These are phyloP conservation scores for Pulveroboletus sp. DNA, from an alignment of 1,284 basidiomycete species.

Conservation along the genomic window DNA sequence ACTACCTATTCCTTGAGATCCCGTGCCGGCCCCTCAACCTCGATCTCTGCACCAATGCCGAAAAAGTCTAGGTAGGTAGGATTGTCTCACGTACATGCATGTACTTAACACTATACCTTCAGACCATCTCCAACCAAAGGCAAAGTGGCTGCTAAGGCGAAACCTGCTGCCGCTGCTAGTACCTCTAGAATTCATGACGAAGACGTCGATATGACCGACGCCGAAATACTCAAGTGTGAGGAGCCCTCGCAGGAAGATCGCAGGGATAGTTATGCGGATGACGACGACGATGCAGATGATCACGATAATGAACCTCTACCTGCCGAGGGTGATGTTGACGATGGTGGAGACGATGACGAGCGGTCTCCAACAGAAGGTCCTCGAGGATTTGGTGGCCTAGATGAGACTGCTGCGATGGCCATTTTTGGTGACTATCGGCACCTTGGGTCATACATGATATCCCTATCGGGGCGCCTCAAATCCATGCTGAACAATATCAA, in stretches of 20 bases:
- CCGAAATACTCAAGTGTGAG: conserved; percentile 53
- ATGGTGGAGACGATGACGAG: conserved; percentile 41
- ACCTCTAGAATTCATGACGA: conserved; percentile 63
- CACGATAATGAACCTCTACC: conserved; percentile 44
- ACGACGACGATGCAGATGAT: conserved; percentile 44
- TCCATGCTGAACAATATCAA: conserved; percentile 89
- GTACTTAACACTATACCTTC: conserved; percentile 16
- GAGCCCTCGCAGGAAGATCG: conserved; percentile 51
- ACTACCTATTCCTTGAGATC: conserved; percentile 67
- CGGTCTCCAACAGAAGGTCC: conserved; percentile 30
- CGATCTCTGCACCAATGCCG: conserved; percentile 56
- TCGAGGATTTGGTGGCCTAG: conserved; percentile 55
- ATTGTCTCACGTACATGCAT: conserved; percentile 10
- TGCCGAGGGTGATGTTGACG: conserved; percentile 36
- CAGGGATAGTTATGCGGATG: conserved; percentile 38
- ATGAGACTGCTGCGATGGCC: conserved; percentile 74
- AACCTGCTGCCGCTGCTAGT: conserved; percentile 51
- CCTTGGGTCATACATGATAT: conserved; percentile 89
- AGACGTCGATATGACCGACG: conserved; percentile 73
- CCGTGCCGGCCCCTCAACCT: conserved; percentile 41
- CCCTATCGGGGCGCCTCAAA: conserved; percentile 83
- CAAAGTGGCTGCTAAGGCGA: conserved; percentile 59
- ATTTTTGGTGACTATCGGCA: conserved; percentile 83
- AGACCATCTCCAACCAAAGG: conserved; percentile 55
- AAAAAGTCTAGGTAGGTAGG: conserved; percentile 60